These are phyloP conservation scores for Aureobasidium sp. DNA, from an alignment of 2,329 filamentous ascomycete genomes.

Conservation along the genomic window DNA sequence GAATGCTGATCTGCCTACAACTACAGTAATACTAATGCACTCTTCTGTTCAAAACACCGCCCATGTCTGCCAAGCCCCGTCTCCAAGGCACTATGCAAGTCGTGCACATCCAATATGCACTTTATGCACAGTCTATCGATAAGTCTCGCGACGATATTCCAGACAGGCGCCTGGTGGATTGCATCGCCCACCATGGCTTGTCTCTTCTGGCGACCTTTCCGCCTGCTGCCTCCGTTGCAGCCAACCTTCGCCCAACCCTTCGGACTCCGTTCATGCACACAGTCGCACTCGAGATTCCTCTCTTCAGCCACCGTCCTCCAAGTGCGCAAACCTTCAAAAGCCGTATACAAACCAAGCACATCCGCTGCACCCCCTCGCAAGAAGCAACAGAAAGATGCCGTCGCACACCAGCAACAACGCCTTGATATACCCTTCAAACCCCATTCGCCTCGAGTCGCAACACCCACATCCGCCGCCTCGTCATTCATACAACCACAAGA, in stretches of 20 bases:
- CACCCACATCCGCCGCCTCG: not conserved
- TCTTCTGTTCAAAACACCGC: not conserved
- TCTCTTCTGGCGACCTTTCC: conserved; percentile 7
- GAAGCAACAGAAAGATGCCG: not conserved
- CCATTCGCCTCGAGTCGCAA: not conserved
- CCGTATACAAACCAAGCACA: not conserved
- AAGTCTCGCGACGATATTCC: too few relatives aligned
- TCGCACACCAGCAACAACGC: not conserved
- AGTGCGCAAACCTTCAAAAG: conserved; percentile 8
- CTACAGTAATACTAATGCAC: not conserved
- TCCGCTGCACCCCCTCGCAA: not conserved
- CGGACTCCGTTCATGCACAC: not conserved
- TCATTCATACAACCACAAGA: not conserved
- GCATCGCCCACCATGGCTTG: not conserved
- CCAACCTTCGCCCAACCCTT: not conserved
- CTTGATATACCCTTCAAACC: not conserved
- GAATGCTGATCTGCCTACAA: not conserved
- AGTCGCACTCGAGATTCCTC: not conserved
- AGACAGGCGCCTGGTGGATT: not conserved
- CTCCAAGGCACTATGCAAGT: too few relatives aligned
- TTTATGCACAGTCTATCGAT: too few relatives aligned
- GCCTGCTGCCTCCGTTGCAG: conserved; percentile 4
- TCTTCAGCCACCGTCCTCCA: not conserved
- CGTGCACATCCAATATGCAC: too few relatives aligned
- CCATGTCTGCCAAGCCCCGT: not conserved